phyloP scores from a whole-genome alignment of 768 basidiomycete genomes.

The Leccinum subtestaceum region DNA sequence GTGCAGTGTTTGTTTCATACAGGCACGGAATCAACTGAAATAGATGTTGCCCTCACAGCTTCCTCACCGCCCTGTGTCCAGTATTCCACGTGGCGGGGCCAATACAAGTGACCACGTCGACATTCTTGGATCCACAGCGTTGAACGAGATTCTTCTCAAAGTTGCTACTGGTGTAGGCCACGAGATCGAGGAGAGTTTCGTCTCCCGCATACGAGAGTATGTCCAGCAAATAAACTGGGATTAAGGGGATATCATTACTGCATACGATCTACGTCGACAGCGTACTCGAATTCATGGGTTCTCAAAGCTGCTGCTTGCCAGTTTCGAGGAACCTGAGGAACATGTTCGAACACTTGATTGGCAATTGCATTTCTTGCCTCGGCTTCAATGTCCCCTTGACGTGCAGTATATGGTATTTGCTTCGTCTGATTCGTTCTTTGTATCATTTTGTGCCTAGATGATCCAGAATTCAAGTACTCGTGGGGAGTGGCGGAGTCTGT shows the following conservation, averaged over 20 bases:
- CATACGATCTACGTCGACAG: neutral
- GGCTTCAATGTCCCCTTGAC: slow-evolving; percentile 7
- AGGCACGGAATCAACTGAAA: slow-evolving; percentile 1
- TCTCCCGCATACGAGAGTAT: slow-evolving; percentile 79
- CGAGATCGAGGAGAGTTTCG: slow-evolving; percentile 65
- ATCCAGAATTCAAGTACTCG: neutral
- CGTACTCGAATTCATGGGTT: slow-evolving; percentile 3
- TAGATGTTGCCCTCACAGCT: slow-evolving; percentile 44
- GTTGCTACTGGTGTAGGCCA: slow-evolving; percentile 82
- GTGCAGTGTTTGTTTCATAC: slow-evolving; percentile 38
- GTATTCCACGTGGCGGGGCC: slow-evolving; percentile 84
- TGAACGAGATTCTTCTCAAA: slow-evolving; percentile 90
- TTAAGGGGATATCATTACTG: slow-evolving; percentile 25
- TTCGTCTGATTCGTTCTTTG: neutral
- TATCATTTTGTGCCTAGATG: neutral
- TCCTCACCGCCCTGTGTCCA: slow-evolving; percentile 71
- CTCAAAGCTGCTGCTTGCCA: neutral
- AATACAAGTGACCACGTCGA: slow-evolving; percentile 92
- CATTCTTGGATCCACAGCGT: slow-evolving; percentile 68
- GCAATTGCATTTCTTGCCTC: neutral
- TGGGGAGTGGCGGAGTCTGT: neutral
- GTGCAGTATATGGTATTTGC: neutral
- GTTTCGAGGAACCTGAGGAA: neutral
- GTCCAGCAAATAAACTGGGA: slow-evolving; percentile 78
- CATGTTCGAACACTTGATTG: neutral